These are phyloP conservation scores for Gentiana dahurica DNA, from an alignment of 257 asterid species.

Conservation along the genomic window DNA sequence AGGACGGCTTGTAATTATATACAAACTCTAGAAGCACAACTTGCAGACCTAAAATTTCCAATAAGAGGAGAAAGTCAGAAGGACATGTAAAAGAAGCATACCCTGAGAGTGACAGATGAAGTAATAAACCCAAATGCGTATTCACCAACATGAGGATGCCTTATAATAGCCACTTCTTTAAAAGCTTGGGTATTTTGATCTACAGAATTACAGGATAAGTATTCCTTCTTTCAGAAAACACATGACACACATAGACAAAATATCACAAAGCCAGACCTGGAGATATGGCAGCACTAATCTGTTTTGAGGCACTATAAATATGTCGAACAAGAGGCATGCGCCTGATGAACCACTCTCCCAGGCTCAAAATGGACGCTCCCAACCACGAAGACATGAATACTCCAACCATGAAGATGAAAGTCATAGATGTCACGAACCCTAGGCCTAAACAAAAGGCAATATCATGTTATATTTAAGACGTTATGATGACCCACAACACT, in stretches of 20 bases:
- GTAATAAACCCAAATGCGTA: constrained; percentile 78
- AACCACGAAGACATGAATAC: constrained; percentile 80
- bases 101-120: constrained; percentile 63
- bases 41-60: too few relatives aligned
- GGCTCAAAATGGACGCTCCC: constrained; percentile 62
- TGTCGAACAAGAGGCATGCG: constrained; percentile 83
- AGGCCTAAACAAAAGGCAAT: constrained; percentile 37
- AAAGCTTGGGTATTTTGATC: constrained; percentile 70
- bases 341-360: constrained; percentile 76
- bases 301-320: constrained; percentile 76
- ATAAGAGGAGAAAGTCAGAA: background rate
- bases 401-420: constrained; percentile 72
- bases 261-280: constrained; percentile 40
- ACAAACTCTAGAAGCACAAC: too few relatives aligned
- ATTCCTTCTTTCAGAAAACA: background rate
- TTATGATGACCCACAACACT: background rate
- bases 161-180: constrained; percentile 75
- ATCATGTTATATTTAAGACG: background rate
- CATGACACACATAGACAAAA: constrained; percentile 9
- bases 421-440: constrained; percentile 64
- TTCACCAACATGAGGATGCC: constrained; percentile 84
- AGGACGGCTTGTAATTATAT: too few relatives aligned
- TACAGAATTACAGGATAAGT: constrained; percentile 18
- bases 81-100: constrained; percentile 5
- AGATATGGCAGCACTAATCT: constrained; percentile 74